Conservation (phyloP, 176 grass and related monocot genomes). For the Musa troglodytarum region DNA sequence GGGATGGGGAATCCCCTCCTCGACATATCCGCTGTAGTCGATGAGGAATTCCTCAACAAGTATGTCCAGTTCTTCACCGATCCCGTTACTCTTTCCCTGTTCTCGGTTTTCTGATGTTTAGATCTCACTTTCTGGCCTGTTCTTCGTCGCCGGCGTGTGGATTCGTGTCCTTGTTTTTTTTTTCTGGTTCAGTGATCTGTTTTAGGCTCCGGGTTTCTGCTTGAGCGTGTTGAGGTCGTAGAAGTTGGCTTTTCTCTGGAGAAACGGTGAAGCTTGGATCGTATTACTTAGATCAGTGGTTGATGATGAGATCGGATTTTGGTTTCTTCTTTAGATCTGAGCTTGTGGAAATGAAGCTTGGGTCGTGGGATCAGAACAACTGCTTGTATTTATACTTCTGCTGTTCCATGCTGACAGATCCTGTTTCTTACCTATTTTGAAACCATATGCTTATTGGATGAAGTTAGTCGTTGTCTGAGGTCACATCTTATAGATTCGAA, state of each 20-base stretch:
- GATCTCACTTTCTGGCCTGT: background rate
- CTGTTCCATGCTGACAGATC: too few species aligned
- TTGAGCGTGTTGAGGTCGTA: background rate
- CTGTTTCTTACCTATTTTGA: background rate
- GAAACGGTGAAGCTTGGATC: background rate
- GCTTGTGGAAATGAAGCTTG: background rate
- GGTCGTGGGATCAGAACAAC: background rate
- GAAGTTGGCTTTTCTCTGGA: background rate
- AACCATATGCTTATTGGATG: background rate
- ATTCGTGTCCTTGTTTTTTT: background rate
- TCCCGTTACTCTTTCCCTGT: background rate
- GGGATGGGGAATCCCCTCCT: slow-evolving; percentile 99
- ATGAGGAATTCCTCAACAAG: slow-evolving; percentile 78
- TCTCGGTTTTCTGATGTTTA: background rate
- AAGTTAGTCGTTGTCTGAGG: background rate
- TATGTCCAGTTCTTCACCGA: slow-evolving; percentile 16
- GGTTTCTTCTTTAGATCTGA: background rate
- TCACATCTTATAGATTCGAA: background rate
- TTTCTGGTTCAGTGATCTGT: slow-evolving; percentile 7
- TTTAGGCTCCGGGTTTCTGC: slow-evolving; percentile 2
- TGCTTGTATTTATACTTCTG: background rate
- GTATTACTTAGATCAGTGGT: background rate
- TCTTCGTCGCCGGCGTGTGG: background rate
- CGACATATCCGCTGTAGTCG: slow-evolving; percentile 95
- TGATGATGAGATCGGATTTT: too few species aligned